These are phyloP conservation scores for Alnus glutinosa DNA, from an alignment of 306 rosid genomes.

Conservation along the genomic window DNA sequence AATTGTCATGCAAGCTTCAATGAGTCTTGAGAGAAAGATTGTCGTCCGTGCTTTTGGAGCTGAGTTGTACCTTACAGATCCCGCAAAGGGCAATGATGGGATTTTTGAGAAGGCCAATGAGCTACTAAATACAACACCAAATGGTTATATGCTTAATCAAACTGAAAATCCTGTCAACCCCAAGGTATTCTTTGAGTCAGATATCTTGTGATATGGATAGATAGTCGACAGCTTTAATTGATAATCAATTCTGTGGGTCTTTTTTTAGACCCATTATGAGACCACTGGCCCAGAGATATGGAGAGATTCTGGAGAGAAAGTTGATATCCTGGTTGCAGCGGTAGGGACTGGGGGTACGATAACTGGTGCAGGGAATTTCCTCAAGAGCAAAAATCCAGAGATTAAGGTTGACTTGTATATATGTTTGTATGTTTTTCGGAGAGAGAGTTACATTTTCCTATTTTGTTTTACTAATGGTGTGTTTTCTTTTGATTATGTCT, in stretches of 20 bases:
- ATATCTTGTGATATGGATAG: constrained; percentile 11
- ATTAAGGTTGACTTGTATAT: constrained; percentile 54
- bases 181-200: constrained; percentile 32
- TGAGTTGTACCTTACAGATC: constrained; percentile 63
- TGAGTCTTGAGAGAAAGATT: constrained; percentile 67
- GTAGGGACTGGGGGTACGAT: constrained; percentile 85
- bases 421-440: neutral
- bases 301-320: constrained; percentile 72
- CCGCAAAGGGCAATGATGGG: constrained; percentile 55
- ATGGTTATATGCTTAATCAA: constrained; percentile 54
- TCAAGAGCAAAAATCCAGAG: constrained; percentile 68
- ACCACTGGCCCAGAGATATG: constrained; percentile 93
- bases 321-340: constrained; percentile 70
- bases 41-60: constrained; percentile 78
- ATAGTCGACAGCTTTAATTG: constrained; percentile 3
- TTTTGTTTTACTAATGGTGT: constrained; percentile 4
- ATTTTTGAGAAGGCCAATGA: constrained; percentile 56
- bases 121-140: constrained; percentile 50
- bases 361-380: constrained; percentile 69
- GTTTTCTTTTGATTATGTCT: neutral
- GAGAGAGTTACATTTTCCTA: neutral
- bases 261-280: constrained; percentile 72
- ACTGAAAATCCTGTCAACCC: constrained; percentile 74
- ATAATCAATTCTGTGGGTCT: neutral
- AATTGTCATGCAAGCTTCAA: constrained; percentile 58